Base-by-base conservation (phyloP, 345 rosid genomes). In the Lepidium didymum region DNA sequence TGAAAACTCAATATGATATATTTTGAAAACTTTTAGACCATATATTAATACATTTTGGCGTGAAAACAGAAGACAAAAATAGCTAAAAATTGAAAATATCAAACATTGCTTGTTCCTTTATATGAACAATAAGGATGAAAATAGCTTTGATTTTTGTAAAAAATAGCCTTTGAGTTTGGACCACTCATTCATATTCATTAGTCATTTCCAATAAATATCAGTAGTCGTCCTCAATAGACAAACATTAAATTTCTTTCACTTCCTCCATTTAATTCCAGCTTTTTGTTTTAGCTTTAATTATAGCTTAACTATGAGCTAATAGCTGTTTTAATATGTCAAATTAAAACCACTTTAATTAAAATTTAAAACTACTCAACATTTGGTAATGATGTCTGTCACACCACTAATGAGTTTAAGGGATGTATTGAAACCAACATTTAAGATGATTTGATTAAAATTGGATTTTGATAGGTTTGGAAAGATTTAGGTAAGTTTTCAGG, bases 161-260 rank as follows among this genome's bases (percentile, higher is more conserved):
- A 46, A 37, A 13, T 21, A 51, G 44, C 38, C 19, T 56, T 73
- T 33, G 61, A 73, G 72, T 65, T 50, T 73, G 72, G 77, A 73
- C 77, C 77, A 66, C 77, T 73, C 67, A 57, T 56, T 73, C 67
- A 57, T 56, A 65, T 73, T 57, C 52, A 65, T 50, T 34, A 65
- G 72, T 49, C 71, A 65, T 65, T 73, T 65, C 72, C 67, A 65
- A 66, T 73, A 57, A 65, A 73, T 65, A 57, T 49, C 16, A 63
- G 50, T 63, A 38, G 64, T 55, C 64, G 75, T 56, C 70, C 65
- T 63, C 52, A 56, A 25, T 38, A 64, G 70, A 46, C 76, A 64
- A 27, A 51, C 64, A 64, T 38, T 64, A 1, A 64, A 72, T 63
- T 72, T 46, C 12, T 37, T 47, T 72, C 31, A 56, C 45, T 72